Evolutionary conservation across 306 rosid genomes (phyloP), one percentile per base, ranked within the genome.

Genomic region (Citrullus colocynthis): DNA sequence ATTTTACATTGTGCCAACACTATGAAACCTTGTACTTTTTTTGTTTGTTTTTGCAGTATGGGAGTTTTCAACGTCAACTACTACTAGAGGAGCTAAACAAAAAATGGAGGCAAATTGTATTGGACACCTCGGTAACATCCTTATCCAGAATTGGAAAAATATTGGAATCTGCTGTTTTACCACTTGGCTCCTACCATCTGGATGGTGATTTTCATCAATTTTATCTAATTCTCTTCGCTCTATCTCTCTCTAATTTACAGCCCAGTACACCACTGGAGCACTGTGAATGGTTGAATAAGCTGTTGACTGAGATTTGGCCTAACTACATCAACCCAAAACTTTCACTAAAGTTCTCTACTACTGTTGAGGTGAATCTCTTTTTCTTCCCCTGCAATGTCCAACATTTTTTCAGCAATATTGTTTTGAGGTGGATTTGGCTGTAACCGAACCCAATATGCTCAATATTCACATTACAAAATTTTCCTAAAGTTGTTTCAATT

Each of bases 181-280:
- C 12, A 11, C 37, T 41, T 48, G 20, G 7, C 17, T 71, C 41
- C 14, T 71, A 28, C 6, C 9, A 73, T 73, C 9, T 51, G 77
- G 56, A 49, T 17, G 3, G 5, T 73, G 61, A 32, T 16, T 14
- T 51, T 51, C 2, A 16, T 73, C 28, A 8, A 73, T 7, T 51
- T 56, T 60, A 66, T 74, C 11, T n/a, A 36, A 6, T 45, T 8
- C 5, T 79, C 75, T 65, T 17, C 24, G 11, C 30, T 51, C 21
- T 58, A 41, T 83, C 28, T 20, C 32, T 67, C 32, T 41, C 41
- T 18, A 83, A 57, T 86, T 11, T 84, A 10, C 82, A 91, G 99
- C 92, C 93, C 39, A 82, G 85, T 45, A 92, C 99, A 36, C 93
- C 99, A 52, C 78, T 96, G 87, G 99, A 96, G 89, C 99, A 88